Percentiles rank a stretch among this genome's conserved stretches.
Evolutionary conservation across 2,329 filamentous ascomycete species (phyloP).

Genomic region (Beauveria bassiana): DNA sequence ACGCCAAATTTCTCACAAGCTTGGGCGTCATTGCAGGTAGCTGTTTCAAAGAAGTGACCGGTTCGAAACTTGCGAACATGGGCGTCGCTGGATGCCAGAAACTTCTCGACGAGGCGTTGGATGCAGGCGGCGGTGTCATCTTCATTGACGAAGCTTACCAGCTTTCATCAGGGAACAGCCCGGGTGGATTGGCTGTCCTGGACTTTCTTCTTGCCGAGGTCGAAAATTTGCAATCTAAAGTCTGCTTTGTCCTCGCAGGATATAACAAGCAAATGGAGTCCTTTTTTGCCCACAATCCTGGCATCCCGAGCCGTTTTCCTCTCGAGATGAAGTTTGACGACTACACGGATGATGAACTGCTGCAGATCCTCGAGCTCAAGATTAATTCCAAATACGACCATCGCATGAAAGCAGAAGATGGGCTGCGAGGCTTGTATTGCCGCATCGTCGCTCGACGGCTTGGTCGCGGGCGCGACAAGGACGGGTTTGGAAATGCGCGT

Average conservation of each 20-base stretch:
- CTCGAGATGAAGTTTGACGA: conserved; percentile 59
- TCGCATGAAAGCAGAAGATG: conserved; percentile 53
- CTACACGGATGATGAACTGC: conserved; percentile 58
- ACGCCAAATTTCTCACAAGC: conserved; percentile 55
- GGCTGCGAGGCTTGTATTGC: conserved; percentile 50
- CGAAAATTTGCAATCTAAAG: conserved; percentile 61
- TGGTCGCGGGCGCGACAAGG: conserved; percentile 51
- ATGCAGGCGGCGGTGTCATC: conserved; percentile 56
- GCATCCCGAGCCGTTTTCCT: conserved; percentile 62
- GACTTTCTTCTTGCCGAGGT: conserved; percentile 67
- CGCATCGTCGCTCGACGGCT: conserved; percentile 56
- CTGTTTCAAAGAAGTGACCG: conserved; percentile 59
- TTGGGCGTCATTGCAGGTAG: conserved; percentile 55
- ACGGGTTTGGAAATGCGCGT: conserved; percentile 68
- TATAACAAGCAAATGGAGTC: conserved; percentile 69
- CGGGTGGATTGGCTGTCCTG: conserved; percentile 53
- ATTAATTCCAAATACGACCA: conserved; percentile 46
- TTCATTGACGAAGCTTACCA: conserved; percentile 81
- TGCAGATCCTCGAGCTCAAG: conserved; percentile 48
- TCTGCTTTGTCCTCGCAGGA: conserved; percentile 66
- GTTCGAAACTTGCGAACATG: conserved; percentile 54
- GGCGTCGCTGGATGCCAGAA: conserved; percentile 52
- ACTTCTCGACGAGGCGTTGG: conserved; percentile 39
- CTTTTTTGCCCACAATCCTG: conserved; percentile 68
- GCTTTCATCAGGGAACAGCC: conserved; percentile 50